These are phyloP conservation scores for Diplodia sapinea DNA, from an alignment of 2,329 filamentous ascomycete genomes.

Conservation along the genomic window DNA sequence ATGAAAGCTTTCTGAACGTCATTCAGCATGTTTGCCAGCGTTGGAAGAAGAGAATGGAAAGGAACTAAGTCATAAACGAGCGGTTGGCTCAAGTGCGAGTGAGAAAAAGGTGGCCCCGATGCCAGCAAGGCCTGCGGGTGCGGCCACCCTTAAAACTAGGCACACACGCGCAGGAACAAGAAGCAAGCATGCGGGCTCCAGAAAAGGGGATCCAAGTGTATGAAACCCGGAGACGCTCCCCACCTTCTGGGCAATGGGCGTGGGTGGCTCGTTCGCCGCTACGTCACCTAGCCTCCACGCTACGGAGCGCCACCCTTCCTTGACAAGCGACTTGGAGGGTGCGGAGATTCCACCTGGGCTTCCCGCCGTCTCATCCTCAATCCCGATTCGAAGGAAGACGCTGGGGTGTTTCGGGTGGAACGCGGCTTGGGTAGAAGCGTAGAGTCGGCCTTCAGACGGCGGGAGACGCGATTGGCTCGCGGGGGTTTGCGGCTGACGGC, in stretches of 20 bases:
- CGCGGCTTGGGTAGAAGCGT: background rate
- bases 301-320: slow-evolving; percentile 2
- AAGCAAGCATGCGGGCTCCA: background rate
- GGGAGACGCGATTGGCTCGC: background rate
- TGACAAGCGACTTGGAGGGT: background rate
- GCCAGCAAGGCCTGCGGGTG: background rate
- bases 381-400: background rate
- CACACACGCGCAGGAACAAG: background rate
- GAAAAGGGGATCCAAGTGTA: background rate
- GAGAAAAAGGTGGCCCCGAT: background rate
- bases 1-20: background rate
- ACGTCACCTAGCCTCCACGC: background rate
- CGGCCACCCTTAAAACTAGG: slow-evolving; percentile 2
- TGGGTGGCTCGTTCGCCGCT: slow-evolving; percentile 13
- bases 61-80: background rate
- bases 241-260: slow-evolving; percentile 1
- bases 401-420: background rate
- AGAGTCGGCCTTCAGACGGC: background rate
- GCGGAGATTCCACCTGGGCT: background rate
- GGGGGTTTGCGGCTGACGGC: slow-evolving; percentile 7
- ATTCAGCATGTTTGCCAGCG: slow-evolving; percentile 1
- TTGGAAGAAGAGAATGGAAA: background rate
- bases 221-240: background rate
- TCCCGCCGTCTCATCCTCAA: too few relatives aligned
- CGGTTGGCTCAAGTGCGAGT: too few relatives aligned